Evolutionary conservation across 2,329 filamentous ascomycete genomes (phyloP).

Genomic region (Pestalotiopsis sp.): DNA sequence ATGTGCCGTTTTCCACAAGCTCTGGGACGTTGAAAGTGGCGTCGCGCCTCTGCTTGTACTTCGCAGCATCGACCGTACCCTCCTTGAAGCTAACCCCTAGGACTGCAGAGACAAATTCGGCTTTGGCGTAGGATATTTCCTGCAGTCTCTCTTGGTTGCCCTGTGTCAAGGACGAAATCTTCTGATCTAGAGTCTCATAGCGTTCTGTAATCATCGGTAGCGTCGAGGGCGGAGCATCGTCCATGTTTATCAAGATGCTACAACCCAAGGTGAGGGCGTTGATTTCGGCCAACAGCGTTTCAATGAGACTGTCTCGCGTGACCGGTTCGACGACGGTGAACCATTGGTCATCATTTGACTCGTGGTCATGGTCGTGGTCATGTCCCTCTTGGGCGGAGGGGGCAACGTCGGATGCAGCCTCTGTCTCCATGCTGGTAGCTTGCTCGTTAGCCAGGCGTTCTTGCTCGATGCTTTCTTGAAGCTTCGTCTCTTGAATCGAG

Average conservation of each 20-base stretch:
- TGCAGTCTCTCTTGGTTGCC: constrained; percentile 21
- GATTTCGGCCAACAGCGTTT: constrained; percentile 68
- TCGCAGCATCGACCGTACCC: constrained; percentile 24
- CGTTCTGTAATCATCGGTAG: constrained; percentile 62
- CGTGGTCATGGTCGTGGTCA: constrained; percentile 20
- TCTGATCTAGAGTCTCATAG: constrained; percentile 52
- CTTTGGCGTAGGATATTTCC: constrained; percentile 29
- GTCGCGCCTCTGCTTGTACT: constrained; percentile 30
- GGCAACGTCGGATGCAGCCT: constrained; percentile 12
- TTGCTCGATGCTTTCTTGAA: constrained; percentile 28
- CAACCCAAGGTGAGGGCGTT: constrained; percentile 55
- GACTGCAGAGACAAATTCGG: constrained; percentile 25
- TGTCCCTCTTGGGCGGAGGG: constrained; percentile 20
- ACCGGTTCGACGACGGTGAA: constrained; percentile 69
- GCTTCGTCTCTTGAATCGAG: constrained; percentile 49
- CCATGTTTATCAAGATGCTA: constrained; percentile 44
- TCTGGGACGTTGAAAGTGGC: constrained; percentile 25
- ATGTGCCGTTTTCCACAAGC: constrained; percentile 19
- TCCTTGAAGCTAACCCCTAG: constrained; percentile 28
- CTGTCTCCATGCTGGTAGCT: constrained; percentile 26
- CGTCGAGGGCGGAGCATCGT: constrained; percentile 32
- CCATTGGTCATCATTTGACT: constrained; percentile 56
- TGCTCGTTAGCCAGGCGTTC: constrained; percentile 38
- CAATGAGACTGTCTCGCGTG: constrained; percentile 65
- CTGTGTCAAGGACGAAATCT: constrained; percentile 22